These are phyloP conservation scores for Pichia gijzeniarum DNA, from an alignment of 805 yeast species.

Conservation along the genomic window DNA sequence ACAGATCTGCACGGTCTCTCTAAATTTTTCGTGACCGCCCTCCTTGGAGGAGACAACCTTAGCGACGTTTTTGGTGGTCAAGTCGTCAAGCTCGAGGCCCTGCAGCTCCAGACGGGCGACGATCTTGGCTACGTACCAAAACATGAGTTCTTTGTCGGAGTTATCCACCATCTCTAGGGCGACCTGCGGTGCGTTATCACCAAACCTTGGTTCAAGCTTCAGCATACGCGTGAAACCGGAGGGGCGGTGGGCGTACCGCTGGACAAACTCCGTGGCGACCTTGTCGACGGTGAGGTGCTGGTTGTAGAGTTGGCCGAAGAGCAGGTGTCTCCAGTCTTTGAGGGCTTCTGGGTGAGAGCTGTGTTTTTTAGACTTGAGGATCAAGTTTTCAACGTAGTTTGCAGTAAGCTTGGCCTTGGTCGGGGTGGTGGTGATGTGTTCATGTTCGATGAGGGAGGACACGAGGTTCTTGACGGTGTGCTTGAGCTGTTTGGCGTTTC, in stretches of 20 bases:
- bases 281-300: constrained; percentile 52
- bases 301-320: constrained; percentile 39
- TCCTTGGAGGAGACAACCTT: constrained; percentile 41
- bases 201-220: constrained; percentile 75
- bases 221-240: constrained; percentile 87
- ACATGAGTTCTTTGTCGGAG: constrained; percentile 52
- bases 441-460: constrained; percentile 62
- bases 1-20: constrained; percentile 55
- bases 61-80: constrained; percentile 52
- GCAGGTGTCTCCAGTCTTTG: constrained; percentile 23
- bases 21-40: constrained; percentile 50
- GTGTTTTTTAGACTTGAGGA: constrained; percentile 47
- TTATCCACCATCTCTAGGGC: constrained; percentile 78
- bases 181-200: constrained; percentile 88
- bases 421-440: constrained; percentile 63
- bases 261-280: constrained; percentile 55
- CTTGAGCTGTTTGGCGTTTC: constrained; percentile 46
- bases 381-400: constrained; percentile 53
- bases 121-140: constrained; percentile 72
- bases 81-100: constrained; percentile 42
- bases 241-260: constrained; percentile 53
- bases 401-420: constrained; percentile 72
- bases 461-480: constrained; percentile 60
- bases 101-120: constrained; percentile 76
- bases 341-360: constrained; percentile 17